A percentile compares a stretch with the other conserved stretches of the same genome.
phyloP scores from a whole-genome alignment of 2,329 filamentous ascomycete species.

The Eurotiales sp. region DNA sequence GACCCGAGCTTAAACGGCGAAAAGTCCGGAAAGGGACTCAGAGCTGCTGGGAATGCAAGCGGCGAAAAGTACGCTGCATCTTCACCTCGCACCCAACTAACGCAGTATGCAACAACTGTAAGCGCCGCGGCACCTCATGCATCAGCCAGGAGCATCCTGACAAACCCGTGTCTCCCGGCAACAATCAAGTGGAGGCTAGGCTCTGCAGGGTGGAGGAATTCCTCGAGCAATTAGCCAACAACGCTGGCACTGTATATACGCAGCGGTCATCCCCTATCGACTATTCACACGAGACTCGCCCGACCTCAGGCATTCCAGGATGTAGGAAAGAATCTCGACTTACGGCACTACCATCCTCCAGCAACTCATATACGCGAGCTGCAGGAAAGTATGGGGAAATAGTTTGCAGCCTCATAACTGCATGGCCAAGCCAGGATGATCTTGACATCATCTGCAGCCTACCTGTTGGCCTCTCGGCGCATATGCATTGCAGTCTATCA shows the following conservation, averaged over 20 bases:
- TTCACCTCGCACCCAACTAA: conserved; percentile 20
- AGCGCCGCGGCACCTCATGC: conserved; percentile 28
- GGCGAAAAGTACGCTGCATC: conserved; percentile 30
- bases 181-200: conserved; percentile 17
- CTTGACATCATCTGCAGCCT: conserved; percentile 35
- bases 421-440: conserved; percentile 40
- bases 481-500: conserved; percentile 36
- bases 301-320: background rate
- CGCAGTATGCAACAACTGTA: conserved; percentile 26
- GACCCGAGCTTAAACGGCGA: background rate
- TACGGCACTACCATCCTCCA: background rate
- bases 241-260: background rate
- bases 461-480: conserved; percentile 28
- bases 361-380: background rate
- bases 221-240: conserved; percentile 39
- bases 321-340: background rate
- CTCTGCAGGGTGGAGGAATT: conserved; percentile 17
- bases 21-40: conserved; percentile 35
- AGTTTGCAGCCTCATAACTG: conserved; percentile 29
- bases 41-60: conserved; percentile 22
- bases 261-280: background rate
- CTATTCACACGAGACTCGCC: background rate
- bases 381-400: conserved; percentile 21
- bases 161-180: conserved; percentile 25
- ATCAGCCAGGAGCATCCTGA: conserved; percentile 48